phyloP scores from a whole-genome alignment of 129 eudicot genomes.

The Flaveria ramosissima region DNA sequence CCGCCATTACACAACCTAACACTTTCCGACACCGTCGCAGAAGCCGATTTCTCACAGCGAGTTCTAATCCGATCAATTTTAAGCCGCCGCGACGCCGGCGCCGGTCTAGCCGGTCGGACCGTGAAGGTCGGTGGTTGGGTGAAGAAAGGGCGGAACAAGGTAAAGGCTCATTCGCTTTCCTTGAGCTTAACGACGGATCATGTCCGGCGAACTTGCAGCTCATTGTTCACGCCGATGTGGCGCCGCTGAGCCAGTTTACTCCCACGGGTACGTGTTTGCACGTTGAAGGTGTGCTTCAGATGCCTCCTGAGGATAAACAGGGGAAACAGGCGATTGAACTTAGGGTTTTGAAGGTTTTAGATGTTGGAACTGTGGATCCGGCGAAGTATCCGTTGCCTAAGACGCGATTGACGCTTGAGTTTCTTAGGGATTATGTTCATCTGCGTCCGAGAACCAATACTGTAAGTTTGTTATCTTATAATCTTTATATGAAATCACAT shows the following conservation, averaged over 20 bases:
- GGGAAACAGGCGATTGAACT: conserved; percentile 71
- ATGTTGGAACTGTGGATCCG: conserved; percentile 68
- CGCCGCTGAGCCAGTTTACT: conserved; percentile 47
- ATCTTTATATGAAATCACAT: too few species aligned
- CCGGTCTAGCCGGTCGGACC: conserved; percentile 57
- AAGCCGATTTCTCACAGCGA: conserved; percentile 69
- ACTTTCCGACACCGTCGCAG: conserved; percentile 38
- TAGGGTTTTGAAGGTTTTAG: conserved; percentile 50
- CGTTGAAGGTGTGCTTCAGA: conserved; percentile 64
- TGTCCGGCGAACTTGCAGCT: conserved; percentile 84
- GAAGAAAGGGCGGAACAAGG: conserved; percentile 85
- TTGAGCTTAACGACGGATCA: conserved; percentile 88
- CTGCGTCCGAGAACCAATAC: conserved; percentile 76
- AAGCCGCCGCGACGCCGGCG: conserved; percentile 73
- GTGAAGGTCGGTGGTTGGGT: conserved; percentile 91
- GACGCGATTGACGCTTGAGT: conserved; percentile 62
- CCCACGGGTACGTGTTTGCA: conserved; percentile 77
- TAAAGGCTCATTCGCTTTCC: conserved; percentile 68
- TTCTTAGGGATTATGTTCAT: conserved; percentile 73
- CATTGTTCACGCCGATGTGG: conserved; percentile 52
- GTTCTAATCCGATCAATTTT: conserved; percentile 63
- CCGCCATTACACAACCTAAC: conserved; percentile 39
- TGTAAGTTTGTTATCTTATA: conserved; percentile 18
- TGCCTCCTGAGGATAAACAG: conserved; percentile 70
- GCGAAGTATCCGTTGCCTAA: conserved; percentile 82